Percentiles rank a stretch among this genome's conserved stretches.
These are phyloP conservation scores for Fraxinus angustifolia DNA, from an alignment of 305 asterid genomes.

Conservation along the genomic window DNA sequence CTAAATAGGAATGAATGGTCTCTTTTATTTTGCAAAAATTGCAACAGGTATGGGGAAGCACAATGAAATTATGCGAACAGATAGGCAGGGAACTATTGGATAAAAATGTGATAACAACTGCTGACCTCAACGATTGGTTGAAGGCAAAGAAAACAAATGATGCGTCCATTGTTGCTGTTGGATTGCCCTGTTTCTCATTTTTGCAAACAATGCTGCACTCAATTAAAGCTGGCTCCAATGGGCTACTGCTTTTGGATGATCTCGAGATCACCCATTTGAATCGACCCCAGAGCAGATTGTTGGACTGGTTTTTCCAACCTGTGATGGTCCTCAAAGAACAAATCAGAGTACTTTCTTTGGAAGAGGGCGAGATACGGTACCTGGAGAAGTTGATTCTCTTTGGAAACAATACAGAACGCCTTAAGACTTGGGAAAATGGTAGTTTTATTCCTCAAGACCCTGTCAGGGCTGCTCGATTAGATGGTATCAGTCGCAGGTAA, in stretches of 20 bases:
- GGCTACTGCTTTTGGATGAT: slow-evolving; percentile 61
- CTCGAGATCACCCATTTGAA: slow-evolving; percentile 72
- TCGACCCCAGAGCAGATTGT: slow-evolving; percentile 73
- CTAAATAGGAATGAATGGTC: not conserved
- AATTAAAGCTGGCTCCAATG: slow-evolving; percentile 60
- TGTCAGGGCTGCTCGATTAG: slow-evolving; percentile 82
- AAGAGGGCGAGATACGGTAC: slow-evolving; percentile 64
- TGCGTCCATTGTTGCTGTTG: slow-evolving; percentile 46
- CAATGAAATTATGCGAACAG: slow-evolving; percentile 58
- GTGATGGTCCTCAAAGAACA: slow-evolving; percentile 84
- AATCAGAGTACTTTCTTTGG: slow-evolving; percentile 56
- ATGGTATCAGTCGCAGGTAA: slow-evolving; percentile 81
- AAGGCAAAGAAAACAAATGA: slow-evolving; percentile 56
- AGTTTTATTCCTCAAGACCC: slow-evolving; percentile 52
- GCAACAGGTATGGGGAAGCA: slow-evolving; percentile 75
- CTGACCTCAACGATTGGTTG: slow-evolving; percentile 78
- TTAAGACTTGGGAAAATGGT: slow-evolving; percentile 71
- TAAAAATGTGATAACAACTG: slow-evolving; percentile 40
- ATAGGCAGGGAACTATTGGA: slow-evolving; percentile 67
- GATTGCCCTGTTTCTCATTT: slow-evolving; percentile 71
- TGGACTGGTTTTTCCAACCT: slow-evolving; percentile 96
- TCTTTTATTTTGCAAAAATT: not conserved
- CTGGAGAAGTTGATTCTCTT: slow-evolving; percentile 67
- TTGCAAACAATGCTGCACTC: slow-evolving; percentile 58
- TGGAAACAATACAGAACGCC: slow-evolving; percentile 48